Conservation (phyloP, 352 stramenopile genomes). For the Thraustochytrium sp. region DNA sequence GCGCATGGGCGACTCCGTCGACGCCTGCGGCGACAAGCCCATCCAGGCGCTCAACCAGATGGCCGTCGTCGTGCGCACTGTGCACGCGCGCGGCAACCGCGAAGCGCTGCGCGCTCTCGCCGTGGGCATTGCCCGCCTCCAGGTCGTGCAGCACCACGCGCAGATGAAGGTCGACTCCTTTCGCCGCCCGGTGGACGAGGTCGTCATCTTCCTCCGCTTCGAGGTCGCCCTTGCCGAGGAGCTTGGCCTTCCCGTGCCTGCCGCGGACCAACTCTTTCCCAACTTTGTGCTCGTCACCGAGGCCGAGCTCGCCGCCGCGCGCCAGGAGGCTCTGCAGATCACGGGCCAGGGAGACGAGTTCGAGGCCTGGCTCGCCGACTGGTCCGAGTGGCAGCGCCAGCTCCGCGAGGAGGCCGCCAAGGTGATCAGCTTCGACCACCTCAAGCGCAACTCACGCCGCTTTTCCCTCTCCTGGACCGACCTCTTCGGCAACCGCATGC, state of each 20-base stretch:
- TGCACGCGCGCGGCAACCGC: not conserved
- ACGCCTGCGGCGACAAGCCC: constrained; percentile 33
- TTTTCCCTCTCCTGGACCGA: not conserved
- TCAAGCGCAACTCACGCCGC: not conserved
- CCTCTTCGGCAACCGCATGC: constrained; percentile 4
- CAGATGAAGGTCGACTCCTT: constrained; percentile 14
- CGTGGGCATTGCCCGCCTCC: not conserved
- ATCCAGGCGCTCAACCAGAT: constrained; percentile 35
- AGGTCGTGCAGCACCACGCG: constrained; percentile 18
- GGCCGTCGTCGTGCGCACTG: not conserved
- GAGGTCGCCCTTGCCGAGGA: not conserved
- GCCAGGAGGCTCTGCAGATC: constrained; percentile 1
- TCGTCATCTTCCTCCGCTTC: constrained; percentile 30
- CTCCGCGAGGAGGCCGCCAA: not conserved
- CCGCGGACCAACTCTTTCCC: not conserved
- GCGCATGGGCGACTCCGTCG: constrained; percentile 9
- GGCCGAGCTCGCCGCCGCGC: not conserved
- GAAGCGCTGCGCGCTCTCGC: not conserved
- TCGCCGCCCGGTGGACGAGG: not conserved
- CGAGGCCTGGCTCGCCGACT: not conserved
- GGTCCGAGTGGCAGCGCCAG: constrained; percentile 37
- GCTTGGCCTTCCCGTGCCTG: constrained; percentile 5
- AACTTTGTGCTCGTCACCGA: constrained; percentile 23
- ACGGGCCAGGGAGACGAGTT: not conserved
- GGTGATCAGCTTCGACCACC: not conserved